These are phyloP conservation scores for Capsella rubella DNA, from an alignment of 441 rosid genomes.

Conservation along the genomic window DNA sequence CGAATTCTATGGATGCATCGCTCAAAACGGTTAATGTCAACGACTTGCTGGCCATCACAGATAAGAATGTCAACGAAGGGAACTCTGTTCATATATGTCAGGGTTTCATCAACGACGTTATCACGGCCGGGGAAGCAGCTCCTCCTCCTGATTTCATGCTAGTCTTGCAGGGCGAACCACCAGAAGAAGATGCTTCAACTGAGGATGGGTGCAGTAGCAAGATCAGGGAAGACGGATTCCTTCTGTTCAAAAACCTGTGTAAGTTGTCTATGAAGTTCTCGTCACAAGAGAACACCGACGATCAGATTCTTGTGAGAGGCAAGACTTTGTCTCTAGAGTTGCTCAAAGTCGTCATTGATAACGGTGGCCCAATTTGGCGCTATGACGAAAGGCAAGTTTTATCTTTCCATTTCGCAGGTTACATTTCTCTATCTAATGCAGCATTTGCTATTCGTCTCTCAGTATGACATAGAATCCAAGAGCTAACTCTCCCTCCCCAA, in stretches of 20 bases:
- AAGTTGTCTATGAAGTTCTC: slow-evolving; percentile 95
- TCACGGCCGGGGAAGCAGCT: slow-evolving; percentile 69
- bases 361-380: slow-evolving; percentile 87
- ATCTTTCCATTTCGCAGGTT: slow-evolving; percentile 27
- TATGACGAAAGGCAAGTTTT: slow-evolving; percentile 79
- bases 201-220: slow-evolving; percentile 56
- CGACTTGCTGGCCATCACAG: slow-evolving; percentile 79
- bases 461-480: background rate
- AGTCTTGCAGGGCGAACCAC: slow-evolving; percentile 45
- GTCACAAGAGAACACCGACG: slow-evolving; percentile 88
- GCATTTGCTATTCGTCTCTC: slow-evolving; percentile 28
- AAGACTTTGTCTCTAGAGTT: slow-evolving; percentile 87
- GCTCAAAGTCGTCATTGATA: slow-evolving; percentile 82
- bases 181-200: slow-evolving; percentile 29
- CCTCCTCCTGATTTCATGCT: slow-evolving; percentile 54
- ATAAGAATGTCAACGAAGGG: slow-evolving; percentile 91
- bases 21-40: slow-evolving; percentile 65
- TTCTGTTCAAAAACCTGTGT: slow-evolving; percentile 82
- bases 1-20: slow-evolving; percentile 61
- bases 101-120: slow-evolving; percentile 74
- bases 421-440: slow-evolving; percentile 22
- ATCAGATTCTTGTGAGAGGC: slow-evolving; percentile 92
- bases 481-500: slow-evolving; percentile 31
- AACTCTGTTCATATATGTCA: slow-evolving; percentile 78
- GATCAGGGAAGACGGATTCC: slow-evolving; percentile 87